phyloP scores from a whole-genome alignment of 495 filamentous ascomycete species.

The Friedmanniomyces simplex region DNA sequence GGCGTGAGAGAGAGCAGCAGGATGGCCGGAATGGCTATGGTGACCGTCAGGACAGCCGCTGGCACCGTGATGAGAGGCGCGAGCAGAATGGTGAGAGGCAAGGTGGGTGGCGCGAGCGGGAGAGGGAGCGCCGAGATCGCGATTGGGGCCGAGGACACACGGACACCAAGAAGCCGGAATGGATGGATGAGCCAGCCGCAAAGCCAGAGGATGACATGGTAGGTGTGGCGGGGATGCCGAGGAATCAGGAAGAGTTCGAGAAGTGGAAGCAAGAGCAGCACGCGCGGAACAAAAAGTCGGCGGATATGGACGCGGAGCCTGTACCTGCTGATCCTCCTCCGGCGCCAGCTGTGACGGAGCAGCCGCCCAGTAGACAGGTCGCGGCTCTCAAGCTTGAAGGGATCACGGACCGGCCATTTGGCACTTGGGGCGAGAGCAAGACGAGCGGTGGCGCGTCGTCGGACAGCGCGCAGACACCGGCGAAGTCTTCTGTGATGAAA shows the following conservation, averaged over 20 bases:
- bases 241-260: conserved; percentile 87
- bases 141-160: conserved; percentile 21
- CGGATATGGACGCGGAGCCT: conserved; percentile 23
- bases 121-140: conserved; percentile 61
- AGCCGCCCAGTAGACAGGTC: conserved; percentile 34
- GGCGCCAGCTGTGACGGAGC: background rate
- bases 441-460: conserved; percentile 15
- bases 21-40: conserved; percentile 39
- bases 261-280: conserved; percentile 93
- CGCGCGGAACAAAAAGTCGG: conserved; percentile 41
- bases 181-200: conserved; percentile 30
- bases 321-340: background rate
- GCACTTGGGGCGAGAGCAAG: conserved; percentile 47
- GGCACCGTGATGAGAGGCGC: conserved; percentile 15
- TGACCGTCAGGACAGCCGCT: conserved; percentile 15
- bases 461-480: background rate
- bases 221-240: conserved; percentile 24
- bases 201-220: conserved; percentile 11
- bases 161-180: conserved; percentile 49
- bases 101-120: conserved; percentile 27
- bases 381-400: conserved; percentile 52
- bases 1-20: conserved; percentile 39
- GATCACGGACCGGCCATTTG: conserved; percentile 72
- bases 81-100: conserved; percentile 16
- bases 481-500: conserved; percentile 22